Evolutionary conservation across 2,329 filamentous ascomycete species (phyloP).

Genomic region (Coniochaeta sp.): DNA sequence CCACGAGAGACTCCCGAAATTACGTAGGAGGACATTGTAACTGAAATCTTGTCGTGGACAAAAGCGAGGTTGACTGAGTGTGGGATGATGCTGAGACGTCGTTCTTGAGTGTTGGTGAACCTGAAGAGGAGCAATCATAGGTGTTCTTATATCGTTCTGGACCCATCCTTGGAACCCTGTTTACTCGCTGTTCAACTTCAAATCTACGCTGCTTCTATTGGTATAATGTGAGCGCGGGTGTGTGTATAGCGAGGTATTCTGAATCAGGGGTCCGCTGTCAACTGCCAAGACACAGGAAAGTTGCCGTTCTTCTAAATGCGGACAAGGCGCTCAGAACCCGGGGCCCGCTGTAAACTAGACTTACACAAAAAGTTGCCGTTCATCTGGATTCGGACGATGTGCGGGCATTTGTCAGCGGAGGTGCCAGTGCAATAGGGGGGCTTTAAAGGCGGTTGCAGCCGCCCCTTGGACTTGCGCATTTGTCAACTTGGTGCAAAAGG

Average conservation of each 20-base stretch:
- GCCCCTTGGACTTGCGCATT: neutral
- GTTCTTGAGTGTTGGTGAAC: neutral
- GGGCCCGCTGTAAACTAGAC: neutral
- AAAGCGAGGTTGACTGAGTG: neutral
- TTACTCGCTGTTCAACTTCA: neutral
- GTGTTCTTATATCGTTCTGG: constrained; percentile 1
- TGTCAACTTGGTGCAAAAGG: constrained; percentile 1
- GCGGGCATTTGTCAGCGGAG: neutral
- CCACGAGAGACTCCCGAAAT: constrained; percentile 10
- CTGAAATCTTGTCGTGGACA: neutral
- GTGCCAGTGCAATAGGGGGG: no score
- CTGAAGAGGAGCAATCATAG: constrained; percentile 1
- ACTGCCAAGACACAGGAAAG: constrained; percentile 2
- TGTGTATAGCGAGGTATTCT: neutral
- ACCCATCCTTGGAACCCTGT: neutral
- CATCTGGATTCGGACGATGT: neutral
- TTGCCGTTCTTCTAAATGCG: neutral
- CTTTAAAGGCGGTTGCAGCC: neutral
- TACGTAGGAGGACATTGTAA: constrained; percentile 9
- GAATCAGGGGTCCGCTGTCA: neutral
- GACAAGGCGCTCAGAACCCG: neutral
- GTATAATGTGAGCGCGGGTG: neutral
- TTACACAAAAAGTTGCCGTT: neutral
- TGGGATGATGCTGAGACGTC: neutral
- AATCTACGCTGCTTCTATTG: neutral